A percentile compares a stretch with the other conserved stretches of the same genome.
These are phyloP conservation scores for Suillus fuscotomentosus DNA, from an alignment of 768 basidiomycete genomes.

Conservation along the genomic window DNA sequence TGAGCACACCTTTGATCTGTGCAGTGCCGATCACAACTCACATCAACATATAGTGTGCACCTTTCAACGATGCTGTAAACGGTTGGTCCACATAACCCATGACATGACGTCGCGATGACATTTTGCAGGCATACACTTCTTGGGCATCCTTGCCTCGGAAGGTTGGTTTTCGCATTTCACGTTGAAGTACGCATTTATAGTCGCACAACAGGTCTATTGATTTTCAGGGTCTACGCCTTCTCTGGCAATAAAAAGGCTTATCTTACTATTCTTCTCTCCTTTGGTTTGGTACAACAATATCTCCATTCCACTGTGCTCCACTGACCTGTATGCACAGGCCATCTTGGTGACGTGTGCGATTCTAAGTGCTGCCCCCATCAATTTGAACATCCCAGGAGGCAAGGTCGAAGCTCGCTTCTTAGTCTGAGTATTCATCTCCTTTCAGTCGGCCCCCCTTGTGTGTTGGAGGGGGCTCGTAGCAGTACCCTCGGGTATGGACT, in stretches of 20 bases:
- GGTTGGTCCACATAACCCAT: not conserved
- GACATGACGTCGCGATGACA: not conserved
- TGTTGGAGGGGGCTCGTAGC: not conserved
- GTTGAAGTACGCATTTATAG: not conserved
- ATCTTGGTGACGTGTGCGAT: not conserved
- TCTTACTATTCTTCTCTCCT: not conserved
- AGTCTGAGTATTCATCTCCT: not conserved
- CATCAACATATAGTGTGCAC: not conserved
- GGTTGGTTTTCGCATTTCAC: not conserved
- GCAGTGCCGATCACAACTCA: not conserved
- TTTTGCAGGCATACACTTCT: not conserved
- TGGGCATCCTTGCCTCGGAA: not conserved
- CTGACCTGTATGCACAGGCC: not conserved
- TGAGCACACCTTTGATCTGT: not conserved
- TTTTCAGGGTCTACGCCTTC: not conserved
- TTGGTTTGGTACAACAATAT: not conserved
- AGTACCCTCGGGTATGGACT: conserved; percentile 5
- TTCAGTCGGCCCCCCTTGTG: not conserved
- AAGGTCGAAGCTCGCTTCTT: not conserved
- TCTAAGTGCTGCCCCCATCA: not conserved
- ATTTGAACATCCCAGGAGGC: not conserved
- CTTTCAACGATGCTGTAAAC: not conserved
- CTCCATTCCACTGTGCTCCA: not conserved
- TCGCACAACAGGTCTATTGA: not conserved
- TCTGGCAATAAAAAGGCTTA: not conserved